These are phyloP conservation scores for Singerocomus inundabilis DNA, from an alignment of 1,284 basidiomycete genomes.

Conservation along the genomic window DNA sequence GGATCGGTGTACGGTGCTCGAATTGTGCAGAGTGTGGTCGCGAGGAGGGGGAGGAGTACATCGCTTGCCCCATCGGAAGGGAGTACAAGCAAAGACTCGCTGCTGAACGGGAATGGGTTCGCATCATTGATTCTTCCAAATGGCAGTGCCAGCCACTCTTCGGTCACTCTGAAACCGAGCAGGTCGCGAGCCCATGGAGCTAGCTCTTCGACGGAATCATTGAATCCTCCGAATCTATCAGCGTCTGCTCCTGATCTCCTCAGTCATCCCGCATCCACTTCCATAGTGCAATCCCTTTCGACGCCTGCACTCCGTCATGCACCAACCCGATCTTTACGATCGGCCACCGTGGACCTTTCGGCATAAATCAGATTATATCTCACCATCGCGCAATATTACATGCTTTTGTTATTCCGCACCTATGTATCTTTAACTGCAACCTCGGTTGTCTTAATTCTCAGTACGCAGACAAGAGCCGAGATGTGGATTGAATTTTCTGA, in stretches of 20 bases:
- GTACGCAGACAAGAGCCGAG: neutral
- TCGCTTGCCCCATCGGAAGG: slow-evolving; percentile 30
- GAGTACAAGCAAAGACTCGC: slow-evolving; percentile 8
- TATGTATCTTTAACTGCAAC: slow-evolving; percentile 25
- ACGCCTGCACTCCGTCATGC: slow-evolving; percentile 9
- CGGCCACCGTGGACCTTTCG: slow-evolving; percentile 15
- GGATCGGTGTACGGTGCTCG: slow-evolving; percentile 41
- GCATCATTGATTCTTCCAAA: slow-evolving; percentile 22
- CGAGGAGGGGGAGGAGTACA: slow-evolving; percentile 42
- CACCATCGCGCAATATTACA: slow-evolving; percentile 13
- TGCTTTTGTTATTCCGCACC: slow-evolving; percentile 19
- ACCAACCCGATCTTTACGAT: slow-evolving; percentile 10
- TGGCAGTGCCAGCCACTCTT: slow-evolving; percentile 22
- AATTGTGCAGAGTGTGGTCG: slow-evolving; percentile 56
- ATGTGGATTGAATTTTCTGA: slow-evolving; percentile 9
- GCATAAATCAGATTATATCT: slow-evolving; percentile 23
- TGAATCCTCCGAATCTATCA: slow-evolving; percentile 18
- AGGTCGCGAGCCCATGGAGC: slow-evolving; percentile 10
- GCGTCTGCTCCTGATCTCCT: slow-evolving; percentile 30
- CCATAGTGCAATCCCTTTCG: slow-evolving; percentile 9
- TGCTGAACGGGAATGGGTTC: slow-evolving; percentile 14
- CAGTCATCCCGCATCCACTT: slow-evolving; percentile 5
- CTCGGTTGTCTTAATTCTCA: neutral
- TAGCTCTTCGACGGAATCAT: slow-evolving; percentile 4
- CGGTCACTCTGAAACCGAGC: slow-evolving; percentile 24